phyloP scores from a whole-genome alignment of 2,329 filamentous ascomycete genomes.

The Sarocladium kiliense region DNA sequence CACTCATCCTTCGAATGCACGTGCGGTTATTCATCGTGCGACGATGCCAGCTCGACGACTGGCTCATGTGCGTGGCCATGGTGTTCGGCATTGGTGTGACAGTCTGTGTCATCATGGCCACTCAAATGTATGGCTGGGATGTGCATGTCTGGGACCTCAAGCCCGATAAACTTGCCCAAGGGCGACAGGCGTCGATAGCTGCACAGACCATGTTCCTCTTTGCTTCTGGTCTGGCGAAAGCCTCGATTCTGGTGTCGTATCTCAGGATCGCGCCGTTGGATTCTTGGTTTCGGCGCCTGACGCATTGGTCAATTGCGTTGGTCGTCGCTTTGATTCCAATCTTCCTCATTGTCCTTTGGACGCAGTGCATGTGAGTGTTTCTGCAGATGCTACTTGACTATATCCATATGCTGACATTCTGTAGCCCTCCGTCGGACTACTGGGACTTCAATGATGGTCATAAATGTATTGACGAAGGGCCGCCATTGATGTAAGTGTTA shows the following conservation, averaged over 20 bases:
- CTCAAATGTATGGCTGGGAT: slow-evolving; percentile 30
- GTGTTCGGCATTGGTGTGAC: slow-evolving; percentile 30
- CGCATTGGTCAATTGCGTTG: slow-evolving; percentile 20
- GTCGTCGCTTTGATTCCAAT: slow-evolving; percentile 23
- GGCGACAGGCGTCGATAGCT: slow-evolving; percentile 32
- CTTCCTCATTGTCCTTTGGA: slow-evolving; percentile 30
- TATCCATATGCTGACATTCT: not conserved
- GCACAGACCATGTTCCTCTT: slow-evolving; percentile 34
- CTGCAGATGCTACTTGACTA: not conserved
- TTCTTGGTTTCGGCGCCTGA: slow-evolving; percentile 28
- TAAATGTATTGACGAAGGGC: slow-evolving; percentile 25
- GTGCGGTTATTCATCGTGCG: slow-evolving; percentile 28
- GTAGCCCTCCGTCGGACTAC: slow-evolving; percentile 18
- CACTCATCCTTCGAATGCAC: slow-evolving; percentile 30
- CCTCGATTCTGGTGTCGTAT: slow-evolving; percentile 35
- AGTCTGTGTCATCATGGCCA: slow-evolving; percentile 28
- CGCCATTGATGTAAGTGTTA: slow-evolving; percentile 18
- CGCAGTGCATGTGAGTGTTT: slow-evolving; percentile 28
- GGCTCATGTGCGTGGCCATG: slow-evolving; percentile 34
- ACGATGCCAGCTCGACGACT: slow-evolving; percentile 32
- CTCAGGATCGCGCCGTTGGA: slow-evolving; percentile 29
- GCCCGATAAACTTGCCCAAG: slow-evolving; percentile 19
- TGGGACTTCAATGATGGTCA: slow-evolving; percentile 17
- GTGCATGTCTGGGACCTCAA: slow-evolving; percentile 32
- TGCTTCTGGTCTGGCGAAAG: slow-evolving; percentile 31